A percentile compares a stretch with the other conserved stretches of the same genome.
These are phyloP conservation scores for Mortierella hygrophila DNA, from an alignment of 192 early-diverging fungal species.

Conservation along the genomic window DNA sequence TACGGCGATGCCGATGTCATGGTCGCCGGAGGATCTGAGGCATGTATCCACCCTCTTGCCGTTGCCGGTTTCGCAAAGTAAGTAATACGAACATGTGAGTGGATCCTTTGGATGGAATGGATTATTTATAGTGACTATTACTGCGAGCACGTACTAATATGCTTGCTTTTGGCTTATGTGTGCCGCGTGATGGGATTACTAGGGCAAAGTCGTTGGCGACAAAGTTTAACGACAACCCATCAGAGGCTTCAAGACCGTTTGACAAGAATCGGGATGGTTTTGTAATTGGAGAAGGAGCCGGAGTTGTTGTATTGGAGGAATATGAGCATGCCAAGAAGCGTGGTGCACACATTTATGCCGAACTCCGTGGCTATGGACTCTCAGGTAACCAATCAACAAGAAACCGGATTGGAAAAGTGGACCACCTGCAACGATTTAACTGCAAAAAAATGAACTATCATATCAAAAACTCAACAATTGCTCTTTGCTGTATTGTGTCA, in stretches of 20 bases:
- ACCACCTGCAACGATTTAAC: too few species aligned
- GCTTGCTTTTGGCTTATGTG: background rate
- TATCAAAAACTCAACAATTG: background rate
- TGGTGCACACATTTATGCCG: constrained; percentile 92
- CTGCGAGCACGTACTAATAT: background rate
- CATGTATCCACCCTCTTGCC: constrained; percentile 85
- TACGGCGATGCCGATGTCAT: constrained; percentile 96
- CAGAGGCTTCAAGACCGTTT: constrained; percentile 91
- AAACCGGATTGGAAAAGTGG: background rate
- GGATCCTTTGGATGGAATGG: too few species aligned
- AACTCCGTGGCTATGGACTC: constrained; percentile 90
- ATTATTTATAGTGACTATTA: too few species aligned
- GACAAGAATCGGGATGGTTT: constrained; percentile 89
- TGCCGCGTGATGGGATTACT: background rate
- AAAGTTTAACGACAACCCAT: constrained; percentile 83
- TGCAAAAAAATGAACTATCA: too few species aligned
- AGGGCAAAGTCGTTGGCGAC: constrained; percentile 87
- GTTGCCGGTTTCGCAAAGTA: constrained; percentile 91
- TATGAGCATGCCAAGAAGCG: constrained; percentile 86
- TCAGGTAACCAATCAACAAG: constrained; percentile 61
- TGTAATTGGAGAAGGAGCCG: constrained; percentile 95
- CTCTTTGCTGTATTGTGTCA: background rate
- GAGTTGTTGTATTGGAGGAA: constrained; percentile 91
- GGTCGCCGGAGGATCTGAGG: constrained; percentile 93
- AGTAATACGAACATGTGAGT: constrained; percentile 3